Conservation (phyloP, 768 basidiomycete genomes). For the Holtermannia corniformis region DNA sequence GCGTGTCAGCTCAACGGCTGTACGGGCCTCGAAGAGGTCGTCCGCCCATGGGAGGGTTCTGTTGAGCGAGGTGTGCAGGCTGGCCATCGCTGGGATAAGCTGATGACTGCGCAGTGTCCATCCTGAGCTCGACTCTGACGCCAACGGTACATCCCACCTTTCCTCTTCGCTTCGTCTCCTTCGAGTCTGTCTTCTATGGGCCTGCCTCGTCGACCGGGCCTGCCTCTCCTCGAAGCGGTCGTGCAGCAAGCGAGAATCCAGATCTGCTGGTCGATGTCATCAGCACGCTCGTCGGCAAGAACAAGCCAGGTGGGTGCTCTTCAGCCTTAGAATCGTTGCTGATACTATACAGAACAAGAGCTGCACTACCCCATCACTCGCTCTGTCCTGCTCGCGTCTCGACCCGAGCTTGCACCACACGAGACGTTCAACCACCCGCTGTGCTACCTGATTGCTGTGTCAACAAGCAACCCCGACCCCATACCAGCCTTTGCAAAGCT, state of each 20-base stretch:
- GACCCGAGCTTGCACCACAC: slow-evolving; percentile 25
- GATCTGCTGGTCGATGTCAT: slow-evolving; percentile 36
- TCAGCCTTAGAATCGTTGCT: neutral
- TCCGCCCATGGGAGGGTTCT: slow-evolving; percentile 38
- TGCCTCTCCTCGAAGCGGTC: neutral
- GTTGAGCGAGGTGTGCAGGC: slow-evolving; percentile 34
- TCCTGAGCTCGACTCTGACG: slow-evolving; percentile 33
- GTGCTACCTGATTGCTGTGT: slow-evolving; percentile 34
- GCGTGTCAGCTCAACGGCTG: slow-evolving; percentile 39
- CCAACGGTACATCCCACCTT: slow-evolving; percentile 38
- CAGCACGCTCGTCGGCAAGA: slow-evolving; percentile 25
- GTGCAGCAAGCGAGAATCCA: slow-evolving; percentile 8
- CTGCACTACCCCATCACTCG: slow-evolving; percentile 35
- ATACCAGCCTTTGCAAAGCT: slow-evolving; percentile 28
- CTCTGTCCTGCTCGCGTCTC: slow-evolving; percentile 32
- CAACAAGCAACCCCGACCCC: slow-evolving; percentile 33
- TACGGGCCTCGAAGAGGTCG: slow-evolving; percentile 36
- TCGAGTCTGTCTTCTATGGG: slow-evolving; percentile 19
- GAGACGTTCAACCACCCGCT: slow-evolving; percentile 41
- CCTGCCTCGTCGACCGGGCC: slow-evolving; percentile 11
- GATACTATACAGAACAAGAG: slow-evolving; percentile 28
- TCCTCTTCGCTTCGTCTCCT: slow-evolving; percentile 36
- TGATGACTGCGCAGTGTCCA: slow-evolving; percentile 23
- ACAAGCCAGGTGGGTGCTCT: slow-evolving; percentile 24
- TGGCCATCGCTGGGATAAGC: neutral